These are phyloP conservation scores for Psilocybe cubensis DNA, from an alignment of 768 basidiomycete species.

Conservation along the genomic window DNA sequence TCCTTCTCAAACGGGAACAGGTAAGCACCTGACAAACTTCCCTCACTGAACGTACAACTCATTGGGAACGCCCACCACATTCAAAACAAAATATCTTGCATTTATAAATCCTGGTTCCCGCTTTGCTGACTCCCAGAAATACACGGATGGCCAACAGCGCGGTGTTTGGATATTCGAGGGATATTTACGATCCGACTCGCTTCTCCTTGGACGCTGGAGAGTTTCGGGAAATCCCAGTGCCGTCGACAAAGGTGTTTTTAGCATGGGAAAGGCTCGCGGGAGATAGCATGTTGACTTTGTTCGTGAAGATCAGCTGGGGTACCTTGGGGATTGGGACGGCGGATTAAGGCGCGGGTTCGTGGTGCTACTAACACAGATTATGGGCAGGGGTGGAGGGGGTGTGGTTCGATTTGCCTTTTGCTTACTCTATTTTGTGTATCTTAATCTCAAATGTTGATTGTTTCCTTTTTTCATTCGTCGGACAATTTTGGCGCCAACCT, in stretches of 20 bases:
- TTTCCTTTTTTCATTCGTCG: background rate
- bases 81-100: too few relatives aligned
- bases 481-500: background rate
- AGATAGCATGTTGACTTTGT: conserved; percentile 11
- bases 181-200: conserved; percentile 47
- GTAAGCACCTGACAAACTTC: conserved; percentile 37
- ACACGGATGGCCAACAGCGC: conserved; percentile 37
- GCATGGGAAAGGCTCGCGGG: conserved; percentile 47
- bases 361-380: too few relatives aligned
- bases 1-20: conserved; percentile 64
- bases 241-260: conserved; percentile 58
- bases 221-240: conserved; percentile 36
- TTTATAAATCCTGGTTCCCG: conserved; percentile 3
- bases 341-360: too few relatives aligned
- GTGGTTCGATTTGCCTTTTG: too few relatives aligned
- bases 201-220: conserved; percentile 60
- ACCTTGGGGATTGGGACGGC: too few relatives aligned
- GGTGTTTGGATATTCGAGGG: conserved; percentile 66
- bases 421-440: too few relatives aligned
- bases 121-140: conserved; percentile 37
- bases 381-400: too few relatives aligned
- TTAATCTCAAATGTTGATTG: too few relatives aligned
- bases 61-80: too few relatives aligned
- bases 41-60: too few relatives aligned
- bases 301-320: too few relatives aligned